phyloP scores from a whole-genome alignment of 208 protist genomes.

The Wallacemonas rigidus region DNA sequence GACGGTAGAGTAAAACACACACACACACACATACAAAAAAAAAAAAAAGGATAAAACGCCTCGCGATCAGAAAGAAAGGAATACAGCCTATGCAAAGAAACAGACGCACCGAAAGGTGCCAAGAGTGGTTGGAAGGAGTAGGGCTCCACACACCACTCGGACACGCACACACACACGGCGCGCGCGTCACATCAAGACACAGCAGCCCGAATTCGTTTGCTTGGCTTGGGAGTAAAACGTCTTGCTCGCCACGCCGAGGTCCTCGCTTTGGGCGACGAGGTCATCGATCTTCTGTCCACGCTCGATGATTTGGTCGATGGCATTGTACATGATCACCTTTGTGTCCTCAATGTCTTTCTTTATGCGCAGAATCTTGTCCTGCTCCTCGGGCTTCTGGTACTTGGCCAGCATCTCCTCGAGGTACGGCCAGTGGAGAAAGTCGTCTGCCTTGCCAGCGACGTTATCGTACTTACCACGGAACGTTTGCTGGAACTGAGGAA shows the following conservation, averaged over 20 bases:
- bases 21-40: no score
- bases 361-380: conserved; percentile 89
- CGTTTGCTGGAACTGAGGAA: conserved; percentile 76
- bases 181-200: conserved; percentile 33
- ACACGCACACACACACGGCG: neutral
- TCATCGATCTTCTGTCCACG: conserved; percentile 92
- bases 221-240: conserved; percentile 91
- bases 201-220: conserved; percentile 89
- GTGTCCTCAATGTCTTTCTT: conserved; percentile 92
- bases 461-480: conserved; percentile 88
- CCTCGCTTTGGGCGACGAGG: conserved; percentile 82
- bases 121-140: neutral
- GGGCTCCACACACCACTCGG: neutral
- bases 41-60: no score
- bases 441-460: conserved; percentile 50
- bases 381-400: conserved; percentile 91
- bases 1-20: no score
- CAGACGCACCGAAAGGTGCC: no score
- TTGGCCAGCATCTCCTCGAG: conserved; percentile 73
- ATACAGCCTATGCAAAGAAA: no score
- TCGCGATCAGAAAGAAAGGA: no score
- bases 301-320: conserved; percentile 90
- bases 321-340: conserved; percentile 93
- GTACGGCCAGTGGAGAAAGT: conserved; percentile 79
- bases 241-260: conserved; percentile 85